These are phyloP conservation scores for Zymoseptoria passerinii DNA, from an alignment of 2,329 filamentous ascomycete genomes.

Conservation along the genomic window DNA sequence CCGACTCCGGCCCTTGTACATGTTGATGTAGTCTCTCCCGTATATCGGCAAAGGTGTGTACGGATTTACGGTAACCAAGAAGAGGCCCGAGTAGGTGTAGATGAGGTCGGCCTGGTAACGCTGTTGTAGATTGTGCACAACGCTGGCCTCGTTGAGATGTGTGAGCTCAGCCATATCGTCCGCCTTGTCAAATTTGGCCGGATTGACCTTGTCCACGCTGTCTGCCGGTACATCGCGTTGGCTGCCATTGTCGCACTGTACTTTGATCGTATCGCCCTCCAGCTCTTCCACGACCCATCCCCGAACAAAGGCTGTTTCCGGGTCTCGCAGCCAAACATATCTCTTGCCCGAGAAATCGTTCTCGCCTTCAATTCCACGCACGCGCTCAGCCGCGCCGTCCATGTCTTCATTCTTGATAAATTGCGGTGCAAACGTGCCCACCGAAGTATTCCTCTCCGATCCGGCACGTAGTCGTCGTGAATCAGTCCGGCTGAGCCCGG, in stretches of 20 bases:
- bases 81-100: conserved; percentile 93
- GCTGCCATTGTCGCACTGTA: conserved; percentile 89
- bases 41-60: conserved; percentile 95
- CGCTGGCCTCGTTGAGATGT: conserved; percentile 93
- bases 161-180: conserved; percentile 99
- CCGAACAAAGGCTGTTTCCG: conserved; percentile 78
- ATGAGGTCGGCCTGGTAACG: conserved; percentile 94
- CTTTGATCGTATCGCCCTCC: conserved; percentile 59
- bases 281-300: conserved; percentile 86
- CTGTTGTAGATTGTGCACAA: conserved; percentile 93
- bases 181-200: conserved; percentile 98
- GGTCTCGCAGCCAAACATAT: conserved; percentile 94
- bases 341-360: conserved; percentile 98
- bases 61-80: conserved; percentile 93
- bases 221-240: conserved; percentile 82
- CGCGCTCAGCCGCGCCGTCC: conserved; percentile 47
- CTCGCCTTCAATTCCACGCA: conserved; percentile 79
- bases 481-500: conserved; percentile 18
- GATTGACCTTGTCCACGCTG: conserved; percentile 96
- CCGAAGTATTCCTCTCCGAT: conserved; percentile 59
- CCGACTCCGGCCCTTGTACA: conserved; percentile 85
- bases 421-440: conserved; percentile 84
- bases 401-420: conserved; percentile 88
- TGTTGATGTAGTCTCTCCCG: conserved; percentile 91
- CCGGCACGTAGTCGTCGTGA: conserved; percentile 32